A percentile compares a stretch with the other conserved stretches of the same genome.
These are phyloP conservation scores for Pythium brachiatum DNA, from an alignment of 352 stramenopile genomes.

Conservation along the genomic window DNA sequence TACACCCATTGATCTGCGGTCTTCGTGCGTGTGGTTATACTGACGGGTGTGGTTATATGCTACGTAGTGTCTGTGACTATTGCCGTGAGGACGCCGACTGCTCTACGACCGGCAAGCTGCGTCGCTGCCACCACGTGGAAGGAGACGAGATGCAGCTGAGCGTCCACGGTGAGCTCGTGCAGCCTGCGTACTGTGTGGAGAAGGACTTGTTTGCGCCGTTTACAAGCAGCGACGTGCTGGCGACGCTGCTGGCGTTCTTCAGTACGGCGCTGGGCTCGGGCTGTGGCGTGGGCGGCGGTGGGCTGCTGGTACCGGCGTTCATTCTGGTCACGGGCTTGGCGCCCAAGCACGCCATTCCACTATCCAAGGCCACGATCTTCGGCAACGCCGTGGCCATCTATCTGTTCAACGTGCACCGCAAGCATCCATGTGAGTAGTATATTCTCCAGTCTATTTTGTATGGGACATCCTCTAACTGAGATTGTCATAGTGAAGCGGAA, in stretches of 20 bases:
- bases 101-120: conserved; percentile 42
- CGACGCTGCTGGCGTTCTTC: conserved; percentile 72
- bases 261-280: conserved; percentile 89
- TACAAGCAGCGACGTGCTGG: conserved; percentile 57
- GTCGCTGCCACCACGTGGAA: conserved; percentile 51
- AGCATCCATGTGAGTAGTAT: conserved; percentile 82
- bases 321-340: conserved; percentile 92
- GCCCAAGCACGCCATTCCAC: conserved; percentile 95
- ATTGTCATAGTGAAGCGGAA: conserved; percentile 62
- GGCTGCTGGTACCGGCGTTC: conserved; percentile 96
- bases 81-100: conserved; percentile 58
- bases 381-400: conserved; percentile 95
- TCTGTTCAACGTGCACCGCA: conserved; percentile 91
- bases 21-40: neutral
- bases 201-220: conserved; percentile 83
- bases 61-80: conserved; percentile 63
- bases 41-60: neutral
- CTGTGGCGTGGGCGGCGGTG: conserved; percentile 92
- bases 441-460: neutral
- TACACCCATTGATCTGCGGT: conserved; percentile 27
- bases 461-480: neutral
- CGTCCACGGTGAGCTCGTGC: conserved; percentile 30
- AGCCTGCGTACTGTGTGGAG: conserved; percentile 66
- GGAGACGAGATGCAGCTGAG: conserved; percentile 21
- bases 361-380: conserved; percentile 97